Conservation (phyloP, 2,329 filamentous ascomycete species). For the Diaporthe humulicola region DNA sequence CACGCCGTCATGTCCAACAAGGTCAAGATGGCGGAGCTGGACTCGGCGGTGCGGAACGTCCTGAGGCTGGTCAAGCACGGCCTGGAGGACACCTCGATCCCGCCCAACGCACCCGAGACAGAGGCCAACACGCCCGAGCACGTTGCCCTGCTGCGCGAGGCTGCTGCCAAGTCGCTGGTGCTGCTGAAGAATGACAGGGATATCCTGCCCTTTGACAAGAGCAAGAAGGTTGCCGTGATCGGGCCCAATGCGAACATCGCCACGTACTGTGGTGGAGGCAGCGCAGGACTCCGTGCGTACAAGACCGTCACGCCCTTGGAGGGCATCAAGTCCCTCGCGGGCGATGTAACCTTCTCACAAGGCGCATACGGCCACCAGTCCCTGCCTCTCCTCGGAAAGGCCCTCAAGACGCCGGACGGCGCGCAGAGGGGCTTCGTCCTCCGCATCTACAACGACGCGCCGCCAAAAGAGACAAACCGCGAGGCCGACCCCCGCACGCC, state of each 20-base stretch:
- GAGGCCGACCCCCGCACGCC: slow-evolving; percentile 29
- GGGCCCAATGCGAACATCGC: slow-evolving; percentile 64
- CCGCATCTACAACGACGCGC: slow-evolving; percentile 45
- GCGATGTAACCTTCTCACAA: slow-evolving; percentile 44
- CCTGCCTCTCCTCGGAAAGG: slow-evolving; percentile 49
- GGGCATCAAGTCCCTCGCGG: slow-evolving; percentile 44
- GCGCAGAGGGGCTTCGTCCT: slow-evolving; percentile 44
- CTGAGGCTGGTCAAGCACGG: slow-evolving; percentile 48
- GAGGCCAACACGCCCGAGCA: slow-evolving; percentile 49
- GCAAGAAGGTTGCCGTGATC: slow-evolving; percentile 62
- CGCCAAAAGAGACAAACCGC: background rate
- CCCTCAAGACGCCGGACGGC: slow-evolving; percentile 43
- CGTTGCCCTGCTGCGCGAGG: slow-evolving; percentile 62
- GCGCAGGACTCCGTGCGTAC: slow-evolving; percentile 49
- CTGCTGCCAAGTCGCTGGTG: slow-evolving; percentile 72
- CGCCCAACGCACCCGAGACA: slow-evolving; percentile 44
- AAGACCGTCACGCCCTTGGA: slow-evolving; percentile 50
- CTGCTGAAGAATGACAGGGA: slow-evolving; percentile 73
- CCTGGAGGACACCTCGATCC: slow-evolving; percentile 9
- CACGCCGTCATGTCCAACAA: slow-evolving; percentile 47
- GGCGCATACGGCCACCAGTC: slow-evolving; percentile 49
- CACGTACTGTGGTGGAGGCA: slow-evolving; percentile 51
- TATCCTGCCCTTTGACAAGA: slow-evolving; percentile 63
- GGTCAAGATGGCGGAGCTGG: slow-evolving; percentile 45
- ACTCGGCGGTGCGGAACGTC: slow-evolving; percentile 49